Base-by-base conservation (phyloP, 495 filamentous ascomycete genomes). In the Penicillium macrosclerotiorum region DNA sequence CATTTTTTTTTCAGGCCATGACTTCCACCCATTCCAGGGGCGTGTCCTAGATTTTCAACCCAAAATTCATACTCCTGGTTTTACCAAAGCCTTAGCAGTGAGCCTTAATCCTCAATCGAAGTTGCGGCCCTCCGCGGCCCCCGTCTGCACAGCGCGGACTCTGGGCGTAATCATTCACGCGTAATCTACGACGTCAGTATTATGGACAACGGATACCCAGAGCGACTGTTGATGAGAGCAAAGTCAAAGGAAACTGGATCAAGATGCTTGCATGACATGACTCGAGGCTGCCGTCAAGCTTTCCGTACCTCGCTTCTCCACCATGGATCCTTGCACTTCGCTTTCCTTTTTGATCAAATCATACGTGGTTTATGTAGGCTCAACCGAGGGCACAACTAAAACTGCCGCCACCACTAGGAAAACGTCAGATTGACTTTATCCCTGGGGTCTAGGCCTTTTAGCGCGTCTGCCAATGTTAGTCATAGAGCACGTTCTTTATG, bases 151-250 rank as follows among this genome's bases (percentile, higher is more conserved):
- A n/a, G 45, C n/a, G n/a, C n/a, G 51, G 48, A 51, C 48, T 43
- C 16, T 30, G 12, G 16, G 25, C 23, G 9, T 37, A 31, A 38
- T 64, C 58, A 64, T 59, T 17, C 3, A 26, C 14, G 41, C 42
- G 58, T 64, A 49, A 64, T 56, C 8, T 11, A 47, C 44, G 36
- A 62, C 60, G 58, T 62, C 61, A 62, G 37, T 11, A 56, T 59
- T 57, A 56, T 57, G 16, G 19, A 33, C 12, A 16, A 41, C 18
- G 4, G 8, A 22, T 24, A 24, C 14, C 18, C 8, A 6, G 16
- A 9, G 24, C 16, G 31, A 9, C 19, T 12, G 8, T 34, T 32
- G 18, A 41, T 13, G 18, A 37, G 22, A 13, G 19, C 30, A 35
- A 4, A n/a, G 9, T 24, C 16, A 25, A 12, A 29, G n/a, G 11